phyloP scores from a whole-genome alignment of 2,329 filamentous ascomycete species.

The Fusarium aywerte region DNA sequence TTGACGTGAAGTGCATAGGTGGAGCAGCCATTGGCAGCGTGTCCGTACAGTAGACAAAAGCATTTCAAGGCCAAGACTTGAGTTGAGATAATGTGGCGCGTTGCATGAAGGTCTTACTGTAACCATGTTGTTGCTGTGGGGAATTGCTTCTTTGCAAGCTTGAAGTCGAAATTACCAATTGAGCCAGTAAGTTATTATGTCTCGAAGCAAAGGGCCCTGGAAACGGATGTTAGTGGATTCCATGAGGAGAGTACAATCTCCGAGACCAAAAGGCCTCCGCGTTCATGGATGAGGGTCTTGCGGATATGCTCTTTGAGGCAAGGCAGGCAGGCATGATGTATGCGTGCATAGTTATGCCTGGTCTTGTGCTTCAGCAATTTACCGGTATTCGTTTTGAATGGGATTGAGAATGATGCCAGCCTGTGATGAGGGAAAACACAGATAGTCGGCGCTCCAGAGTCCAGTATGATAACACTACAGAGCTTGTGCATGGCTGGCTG shows the following conservation, averaged over 20 bases:
- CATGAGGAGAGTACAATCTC: conserved; percentile 25
- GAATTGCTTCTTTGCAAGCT: conserved; percentile 11
- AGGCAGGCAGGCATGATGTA: not conserved
- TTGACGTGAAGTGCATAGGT: conserved; percentile 10
- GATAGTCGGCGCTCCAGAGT: not conserved
- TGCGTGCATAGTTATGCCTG: not conserved
- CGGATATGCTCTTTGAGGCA: not conserved
- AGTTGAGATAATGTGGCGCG: conserved; percentile 25
- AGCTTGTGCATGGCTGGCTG: conserved; percentile 1
- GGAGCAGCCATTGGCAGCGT: conserved; percentile 12
- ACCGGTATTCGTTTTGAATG: not conserved
- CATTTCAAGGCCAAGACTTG: conserved; percentile 36
- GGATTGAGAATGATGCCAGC: not conserved
- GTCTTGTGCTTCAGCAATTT: not conserved
- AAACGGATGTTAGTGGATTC: conserved; percentile 15
- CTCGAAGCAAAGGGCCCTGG: conserved; percentile 24
- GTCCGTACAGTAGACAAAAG: not conserved
- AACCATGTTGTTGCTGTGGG: conserved; percentile 23
- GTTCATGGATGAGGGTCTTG: conserved; percentile 1
- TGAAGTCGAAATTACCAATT: not conserved
- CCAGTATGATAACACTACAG: not conserved
- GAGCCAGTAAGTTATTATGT: not conserved
- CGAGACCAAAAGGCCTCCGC: conserved; percentile 19
- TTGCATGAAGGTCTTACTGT: conserved; percentile 19
- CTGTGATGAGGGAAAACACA: not conserved